Conservation (phyloP, 2,329 filamentous ascomycete genomes). For the Aspergillus calidoustus region DNA sequence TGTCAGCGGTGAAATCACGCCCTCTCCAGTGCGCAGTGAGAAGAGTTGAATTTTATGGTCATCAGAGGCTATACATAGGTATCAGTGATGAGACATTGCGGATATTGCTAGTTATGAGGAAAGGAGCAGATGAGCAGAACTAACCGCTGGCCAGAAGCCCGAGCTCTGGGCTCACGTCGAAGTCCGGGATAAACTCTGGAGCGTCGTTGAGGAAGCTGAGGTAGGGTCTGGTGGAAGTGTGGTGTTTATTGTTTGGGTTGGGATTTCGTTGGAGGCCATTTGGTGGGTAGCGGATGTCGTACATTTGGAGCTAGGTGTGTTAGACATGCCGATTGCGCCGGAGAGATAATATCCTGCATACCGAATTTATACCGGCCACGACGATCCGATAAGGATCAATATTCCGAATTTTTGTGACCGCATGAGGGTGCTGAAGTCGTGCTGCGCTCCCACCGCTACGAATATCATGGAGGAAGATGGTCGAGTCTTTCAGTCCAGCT, state of each 20-base stretch:
- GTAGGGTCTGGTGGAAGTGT: constrained; percentile 41
- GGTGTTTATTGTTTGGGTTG: constrained; percentile 31
- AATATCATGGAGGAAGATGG: constrained; percentile 41
- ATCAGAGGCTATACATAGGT: constrained; percentile 33
- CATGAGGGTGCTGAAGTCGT: constrained; percentile 40
- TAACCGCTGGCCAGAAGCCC: constrained; percentile 45
- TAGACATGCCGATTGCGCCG: background rate
- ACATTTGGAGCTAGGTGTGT: constrained; percentile 43
- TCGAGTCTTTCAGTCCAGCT: constrained; percentile 40
- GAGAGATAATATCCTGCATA: constrained; percentile 24
- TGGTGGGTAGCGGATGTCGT: constrained; percentile 45
- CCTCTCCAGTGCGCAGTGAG: constrained; percentile 43
- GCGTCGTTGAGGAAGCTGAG: constrained; percentile 41
- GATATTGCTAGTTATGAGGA: background rate
- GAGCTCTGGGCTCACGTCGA: constrained; percentile 44
- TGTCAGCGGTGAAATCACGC: constrained; percentile 35
- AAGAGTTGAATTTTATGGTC: constrained; percentile 42
- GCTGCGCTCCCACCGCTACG: constrained; percentile 38
- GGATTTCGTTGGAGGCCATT: constrained; percentile 33
- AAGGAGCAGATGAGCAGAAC: constrained; percentile 2
- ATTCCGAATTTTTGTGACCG: constrained; percentile 40
- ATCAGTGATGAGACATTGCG: background rate
- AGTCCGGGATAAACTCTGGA: constrained; percentile 33
- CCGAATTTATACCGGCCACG: constrained; percentile 38
- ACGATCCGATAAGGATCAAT: constrained; percentile 42